Base-by-base conservation (phyloP, 1,284 basidiomycete genomes). In the Puccinia horiana region DNA sequence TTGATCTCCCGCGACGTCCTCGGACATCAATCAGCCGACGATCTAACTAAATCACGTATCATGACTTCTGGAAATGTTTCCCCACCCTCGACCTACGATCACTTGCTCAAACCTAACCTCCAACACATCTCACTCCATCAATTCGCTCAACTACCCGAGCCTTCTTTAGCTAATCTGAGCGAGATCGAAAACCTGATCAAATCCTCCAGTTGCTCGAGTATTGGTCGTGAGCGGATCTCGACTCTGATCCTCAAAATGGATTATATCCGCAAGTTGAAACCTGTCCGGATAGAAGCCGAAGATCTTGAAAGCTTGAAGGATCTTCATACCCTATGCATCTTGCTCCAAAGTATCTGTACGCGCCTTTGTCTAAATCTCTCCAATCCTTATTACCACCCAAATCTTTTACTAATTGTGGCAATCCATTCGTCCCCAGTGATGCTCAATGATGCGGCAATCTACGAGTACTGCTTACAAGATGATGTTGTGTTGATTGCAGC, bases 321-420 rank as follows among this genome's bases (percentile, higher is more conserved):
- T 85, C 88, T 99, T 78, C 96, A 98, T 88, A 91, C 93, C 4
- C 88, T 99, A 67, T 98, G 94, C 88, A 92, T 91, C 84, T 90
- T 98, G 84, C 95, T 97, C 92, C 95, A 98, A 87, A 94, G 94
- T 16, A 96, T 99, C 85, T 89, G 95, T 97, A 87, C 87, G 94
- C 90, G 29, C 6, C n/a, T 47, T 29, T 56, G 12, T 70, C 73
- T 35, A 70, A 76, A 37, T 69, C 29, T 75, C 20, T 18, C 18
- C n/a, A 42, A 18, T 42, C 56, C 52, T 16, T 63, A 5, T 35
- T 42, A 44, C 56, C 23, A 11, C 44, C 18, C 26, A 23, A 3
- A 11, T 29, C 3, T 42, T 26, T 49, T 5, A 74, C 56, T 37
- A 3, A 32, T 73, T 11, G 9, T 44, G 18, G n/a, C 14, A n/a